These are phyloP conservation scores for Talaromyces sp. DNA, from an alignment of 2,329 filamentous ascomycete species.

Conservation along the genomic window DNA sequence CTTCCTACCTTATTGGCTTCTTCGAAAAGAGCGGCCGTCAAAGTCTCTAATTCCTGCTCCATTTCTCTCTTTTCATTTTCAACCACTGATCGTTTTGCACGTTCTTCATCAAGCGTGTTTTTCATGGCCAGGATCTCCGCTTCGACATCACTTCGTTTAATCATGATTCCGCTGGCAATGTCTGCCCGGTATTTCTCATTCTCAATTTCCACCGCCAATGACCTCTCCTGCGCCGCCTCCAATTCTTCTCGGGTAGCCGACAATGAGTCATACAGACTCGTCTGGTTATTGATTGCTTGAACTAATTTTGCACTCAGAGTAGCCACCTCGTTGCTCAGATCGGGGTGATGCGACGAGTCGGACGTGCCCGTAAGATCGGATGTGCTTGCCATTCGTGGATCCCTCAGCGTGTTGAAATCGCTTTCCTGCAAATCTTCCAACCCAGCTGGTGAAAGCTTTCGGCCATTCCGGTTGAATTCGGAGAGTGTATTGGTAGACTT, in stretches of 20 bases:
- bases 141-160: constrained; percentile 70
- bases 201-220: constrained; percentile 63
- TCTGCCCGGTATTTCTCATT: constrained; percentile 65
- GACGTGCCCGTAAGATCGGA: constrained; percentile 33
- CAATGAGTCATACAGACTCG: constrained; percentile 80
- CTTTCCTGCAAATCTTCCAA: constrained; percentile 31
- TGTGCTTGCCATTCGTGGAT: constrained; percentile 36
- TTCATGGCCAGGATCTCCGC: constrained; percentile 60
- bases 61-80: constrained; percentile 83
- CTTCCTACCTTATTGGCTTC: constrained; percentile 78
- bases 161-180: constrained; percentile 67
- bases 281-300: constrained; percentile 95
- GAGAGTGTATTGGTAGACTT: constrained; percentile 42
- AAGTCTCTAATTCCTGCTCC: constrained; percentile 82
- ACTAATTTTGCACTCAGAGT: constrained; percentile 92
- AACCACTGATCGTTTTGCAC: constrained; percentile 56
- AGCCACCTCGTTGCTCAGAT: constrained; percentile 71
- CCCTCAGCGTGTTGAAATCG: constrained; percentile 45
- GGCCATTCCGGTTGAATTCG: constrained; percentile 24
- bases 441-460: constrained; percentile 23
- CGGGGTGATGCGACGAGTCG: constrained; percentile 47
- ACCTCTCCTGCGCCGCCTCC: constrained; percentile 62
- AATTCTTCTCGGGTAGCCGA: constrained; percentile 78
- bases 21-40: constrained; percentile 92
- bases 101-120: constrained; percentile 60